Base-by-base conservation (phyloP, 2,329 filamentous ascomycete species). In the Diaporthe amygdali region DNA sequence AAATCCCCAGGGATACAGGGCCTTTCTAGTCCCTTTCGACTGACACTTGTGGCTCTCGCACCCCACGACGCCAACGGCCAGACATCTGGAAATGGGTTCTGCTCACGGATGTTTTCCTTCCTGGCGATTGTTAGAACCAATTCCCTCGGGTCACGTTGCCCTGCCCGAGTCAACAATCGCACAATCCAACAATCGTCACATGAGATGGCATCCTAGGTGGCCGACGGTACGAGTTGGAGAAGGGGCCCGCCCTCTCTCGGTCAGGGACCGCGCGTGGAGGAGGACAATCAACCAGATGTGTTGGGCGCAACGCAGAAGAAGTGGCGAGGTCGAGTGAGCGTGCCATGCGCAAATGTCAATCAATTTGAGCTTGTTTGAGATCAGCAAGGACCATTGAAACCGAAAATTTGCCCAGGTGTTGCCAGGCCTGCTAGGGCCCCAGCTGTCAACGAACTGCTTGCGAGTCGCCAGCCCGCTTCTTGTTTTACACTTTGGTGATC, bases 401-500 rank as follows among this genome's bases (percentile, higher is more conserved):
- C 44, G 44, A 64, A 27, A 49, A 49, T 25, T 49, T 2, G 41
- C n/a, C 41, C 30, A 64, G n/a, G 34, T 49, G 59, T 41, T 34
- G 5, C 41, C 39, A 54, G 27, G 20, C 41, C 56, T 22, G 17
- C 56, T 17, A 39, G 22, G 59, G 56, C 15, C 41, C 56, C 56
- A 47, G 56, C 56, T 47, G 56, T 63, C 39, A 46, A 63, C 56
- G 27, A 52, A 52, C 32, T 5, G 54, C n/a, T 32, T 39, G n/a
- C 67, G 67, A 61, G 67, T 52, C 37, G 54, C 44, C 27, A 61
- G 27, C 67, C 54, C 55, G 44, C 25, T 69, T 69, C n/a, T 34
- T 69, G 44, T 64, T 64, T 64, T 64, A 49, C 59, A 64, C 41
- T 64, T 49, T 64, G 59, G 59, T 49, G 59, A 49, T 64, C 59